phyloP scores from a whole-genome alignment of 2,329 filamentous ascomycete species.

The Trematosphaeria pertusa region DNA sequence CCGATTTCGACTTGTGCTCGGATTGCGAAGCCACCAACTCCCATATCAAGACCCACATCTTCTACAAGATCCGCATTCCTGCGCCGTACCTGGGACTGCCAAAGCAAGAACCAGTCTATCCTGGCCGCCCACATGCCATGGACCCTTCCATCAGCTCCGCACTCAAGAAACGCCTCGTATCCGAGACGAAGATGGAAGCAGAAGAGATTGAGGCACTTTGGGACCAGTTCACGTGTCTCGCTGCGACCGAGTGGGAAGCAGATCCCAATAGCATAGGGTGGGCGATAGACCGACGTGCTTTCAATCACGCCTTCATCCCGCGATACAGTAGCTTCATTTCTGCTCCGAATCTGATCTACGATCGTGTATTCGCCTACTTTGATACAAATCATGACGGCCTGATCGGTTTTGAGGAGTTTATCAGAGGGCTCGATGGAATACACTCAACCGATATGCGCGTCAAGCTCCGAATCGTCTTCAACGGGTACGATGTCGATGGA shows the following conservation, averaged over 20 bases:
- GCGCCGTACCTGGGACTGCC: constrained; percentile 81
- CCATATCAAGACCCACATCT: constrained; percentile 90
- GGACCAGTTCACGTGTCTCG: constrained; percentile 96
- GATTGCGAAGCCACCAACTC: constrained; percentile 79
- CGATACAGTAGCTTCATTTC: constrained; percentile 80
- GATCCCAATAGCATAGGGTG: constrained; percentile 80
- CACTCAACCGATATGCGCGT: constrained; percentile 57
- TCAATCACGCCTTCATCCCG: constrained; percentile 88
- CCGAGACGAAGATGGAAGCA: constrained; percentile 67
- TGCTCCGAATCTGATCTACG: constrained; percentile 87
- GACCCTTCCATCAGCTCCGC: constrained; percentile 70
- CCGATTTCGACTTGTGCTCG: constrained; percentile 95
- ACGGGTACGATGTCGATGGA: constrained; percentile 87
- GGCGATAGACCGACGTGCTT: constrained; percentile 91
- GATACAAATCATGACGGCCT: constrained; percentile 88
- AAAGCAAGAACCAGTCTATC: constrained; percentile 61
- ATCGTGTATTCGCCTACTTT: constrained; percentile 96
- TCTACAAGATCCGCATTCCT: constrained; percentile 94
- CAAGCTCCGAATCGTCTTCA: constrained; percentile 69
- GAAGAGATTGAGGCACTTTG: constrained; percentile 91
- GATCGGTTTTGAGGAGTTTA: constrained; percentile 91
- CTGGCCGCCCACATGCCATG: constrained; percentile 74
- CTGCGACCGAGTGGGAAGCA: constrained; percentile 80
- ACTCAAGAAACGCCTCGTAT: constrained; percentile 68
- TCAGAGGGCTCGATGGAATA: constrained; percentile 77